Base-by-base conservation (phyloP, 2,329 filamentous ascomycete genomes). In the Passalora sequoiae region DNA sequence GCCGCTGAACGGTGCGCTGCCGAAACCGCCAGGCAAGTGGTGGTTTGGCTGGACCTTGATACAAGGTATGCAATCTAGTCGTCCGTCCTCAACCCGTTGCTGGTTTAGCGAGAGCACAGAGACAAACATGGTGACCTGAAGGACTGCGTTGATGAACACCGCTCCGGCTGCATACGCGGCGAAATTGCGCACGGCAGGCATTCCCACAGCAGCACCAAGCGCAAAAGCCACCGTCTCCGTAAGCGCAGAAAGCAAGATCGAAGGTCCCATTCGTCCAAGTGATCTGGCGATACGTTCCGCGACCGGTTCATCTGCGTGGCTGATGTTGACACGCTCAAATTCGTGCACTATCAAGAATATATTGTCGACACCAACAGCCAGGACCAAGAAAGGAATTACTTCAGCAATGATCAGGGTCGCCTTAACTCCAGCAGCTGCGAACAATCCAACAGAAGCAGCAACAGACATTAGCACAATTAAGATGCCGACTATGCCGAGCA, bases 341-440 rank as follows among this genome's bases (percentile, higher is more conserved):
- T 98, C 92, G 66, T 98, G 92, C 1, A 98, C 92, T 46, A 98
- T 95, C 43, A 98, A 72, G 69, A 98, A 98, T 58, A 98, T 97
- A 61, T 98, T 98, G 74, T 98, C 92, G 2, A 98, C 94, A 33
- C 92, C 92, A 20, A 98, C 89, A 9, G 92, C 92, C 15, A 98
- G 72, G 7, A 98, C 91, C 52, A 98, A 83, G 66, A 98, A 98
- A 0, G 92, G 92, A 53, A 98, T 98, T 49, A 98, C 92, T 62
- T 98, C 92, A 4, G 94, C 91, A 49, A 98, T 98, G 60, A 98
- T 98, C 54, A 98, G 73, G 0, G 92, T 98, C 10, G 91, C 92
- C 67, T 94, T 96, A 59, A 98, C 79, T 1, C 89, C 89, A 27
- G 81, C 78, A 63, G 88, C 92, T 1, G 92, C 95, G 61, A 97